Evolutionary conservation across 345 rosid genomes (phyloP), one percentile per base, ranked within the genome.

Genomic region (Rhizophora mangle): DNA sequence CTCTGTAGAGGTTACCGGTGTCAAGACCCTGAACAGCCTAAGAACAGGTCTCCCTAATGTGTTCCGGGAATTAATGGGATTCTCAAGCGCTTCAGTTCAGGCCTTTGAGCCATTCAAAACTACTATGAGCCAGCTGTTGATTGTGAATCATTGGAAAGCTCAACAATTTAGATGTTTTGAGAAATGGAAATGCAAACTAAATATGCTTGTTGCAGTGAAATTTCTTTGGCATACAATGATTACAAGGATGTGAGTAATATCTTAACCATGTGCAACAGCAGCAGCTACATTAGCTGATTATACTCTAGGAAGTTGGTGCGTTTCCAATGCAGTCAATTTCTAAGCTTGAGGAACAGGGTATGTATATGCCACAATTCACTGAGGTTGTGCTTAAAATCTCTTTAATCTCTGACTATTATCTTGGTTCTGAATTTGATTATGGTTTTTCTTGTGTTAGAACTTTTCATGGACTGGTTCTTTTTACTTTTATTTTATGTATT

Each of bases 1-100:
- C 77, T 78, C 86, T 0, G 82, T 85, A 9, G 80, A 88, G 80
- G 74, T 61, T 18, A 87, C 93, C 52, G 82, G 77, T 74, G 80
- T 76, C 73, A 85, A 85, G 91, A 86, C 82, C 52, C 77, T 94
- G 59, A 87, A 61, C 81, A 84, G 86, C 75, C 87, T 94, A 30
- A 89, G 84, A 81, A 81, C 88, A 60, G 81, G 80, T 78, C 96
- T 94, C 56, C 98, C 98, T 46, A 82, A 70, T 64, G 88, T 88
- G 37, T 94, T 94, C 69, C 85, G 81, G 81, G 85, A 85, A 72
- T 73, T 94, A 61, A 81, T 82, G 78, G 85, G 71, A 51, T 87
- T 89, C 68, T 85, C 98, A 0, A 73, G 72, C 37, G 89, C 87
- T 65, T 89, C 76, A 66, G 81, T 83, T 36, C 62, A 62, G 68